These are phyloP conservation scores for Inga laurina DNA, from an alignment of 306 rosid genomes.

Conservation along the genomic window DNA sequence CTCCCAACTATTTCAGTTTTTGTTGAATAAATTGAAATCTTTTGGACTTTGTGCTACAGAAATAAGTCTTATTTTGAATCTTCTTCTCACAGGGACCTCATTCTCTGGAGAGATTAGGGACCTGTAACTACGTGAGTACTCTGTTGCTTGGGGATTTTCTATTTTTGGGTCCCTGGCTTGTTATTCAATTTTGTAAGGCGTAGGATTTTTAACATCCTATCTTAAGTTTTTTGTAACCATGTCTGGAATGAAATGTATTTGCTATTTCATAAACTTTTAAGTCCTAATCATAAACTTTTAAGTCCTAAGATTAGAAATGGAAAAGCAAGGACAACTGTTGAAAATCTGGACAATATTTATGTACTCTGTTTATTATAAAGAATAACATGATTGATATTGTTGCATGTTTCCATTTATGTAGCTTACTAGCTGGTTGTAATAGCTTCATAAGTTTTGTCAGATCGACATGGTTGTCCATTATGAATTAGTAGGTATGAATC, in stretches of 20 bases:
- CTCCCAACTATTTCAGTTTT: neutral
- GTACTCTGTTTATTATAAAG: neutral
- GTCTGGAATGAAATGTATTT: constrained; percentile 14
- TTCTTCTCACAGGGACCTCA: constrained; percentile 65
- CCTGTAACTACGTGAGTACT: constrained; percentile 80
- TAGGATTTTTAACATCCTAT: neutral
- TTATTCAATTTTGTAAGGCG: constrained; percentile 18
- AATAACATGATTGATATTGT: constrained; percentile 12
- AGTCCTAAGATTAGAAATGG: constrained; percentile 10
- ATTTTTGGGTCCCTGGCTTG: constrained; percentile 21
- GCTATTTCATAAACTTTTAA: constrained; percentile 16
- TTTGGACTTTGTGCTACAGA: constrained; percentile 10
- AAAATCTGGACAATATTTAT: constrained; percentile 8
- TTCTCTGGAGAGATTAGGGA: constrained; percentile 59
- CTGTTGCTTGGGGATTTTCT: constrained; percentile 18
- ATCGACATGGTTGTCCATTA: constrained; percentile 19
- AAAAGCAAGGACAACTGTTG: constrained; percentile 6
- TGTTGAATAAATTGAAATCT: constrained; percentile 25
- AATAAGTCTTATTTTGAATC: constrained; percentile 27
- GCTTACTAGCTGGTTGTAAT: neutral
- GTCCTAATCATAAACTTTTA: neutral
- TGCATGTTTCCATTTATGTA: constrained; percentile 21
- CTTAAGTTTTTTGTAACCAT: constrained; percentile 24
- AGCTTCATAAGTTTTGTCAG: constrained; percentile 6
- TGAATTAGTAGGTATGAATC: constrained; percentile 12